A percentile compares a stretch with the other conserved stretches of the same genome.
phyloP scores from a whole-genome alignment of 352 stramenopile genomes.

The Globisporangium cylindrosporum region DNA sequence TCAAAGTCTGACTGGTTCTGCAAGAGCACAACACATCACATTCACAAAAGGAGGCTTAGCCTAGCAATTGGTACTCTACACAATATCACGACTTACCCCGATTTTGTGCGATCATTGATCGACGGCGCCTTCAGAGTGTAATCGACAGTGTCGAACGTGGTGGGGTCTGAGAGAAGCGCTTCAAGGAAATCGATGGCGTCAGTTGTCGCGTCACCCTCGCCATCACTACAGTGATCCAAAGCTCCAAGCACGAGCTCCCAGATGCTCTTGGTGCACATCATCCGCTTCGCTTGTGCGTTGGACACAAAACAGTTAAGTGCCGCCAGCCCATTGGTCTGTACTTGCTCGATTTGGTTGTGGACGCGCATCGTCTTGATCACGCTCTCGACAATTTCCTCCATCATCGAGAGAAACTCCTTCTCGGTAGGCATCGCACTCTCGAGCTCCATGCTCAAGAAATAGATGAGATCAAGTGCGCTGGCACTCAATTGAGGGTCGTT shows the following conservation, averaged over 20 bases:
- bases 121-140: conserved; percentile 1
- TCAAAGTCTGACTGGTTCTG: conserved; percentile 11
- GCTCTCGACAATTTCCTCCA: conserved; percentile 24
- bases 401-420: conserved; percentile 2
- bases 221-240: conserved; percentile 17
- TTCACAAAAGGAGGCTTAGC: not conserved
- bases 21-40: not conserved
- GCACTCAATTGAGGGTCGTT: conserved; percentile 37
- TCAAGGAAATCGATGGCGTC: conserved; percentile 44
- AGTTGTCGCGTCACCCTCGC: conserved; percentile 19
- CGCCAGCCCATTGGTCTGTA: conserved; percentile 53
- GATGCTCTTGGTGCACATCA: conserved; percentile 20
- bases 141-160: conserved; percentile 15
- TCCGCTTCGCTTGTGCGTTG: conserved; percentile 26
- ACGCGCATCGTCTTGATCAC: conserved; percentile 35
- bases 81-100: not conserved
- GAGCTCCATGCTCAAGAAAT: conserved; percentile 51
- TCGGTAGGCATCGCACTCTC: conserved; percentile 21
- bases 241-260: conserved; percentile 32
- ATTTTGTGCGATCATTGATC: conserved; percentile 15
- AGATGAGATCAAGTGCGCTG: conserved; percentile 48
- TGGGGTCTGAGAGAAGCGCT: conserved; percentile 30
- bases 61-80: not conserved
- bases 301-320: conserved; percentile 39
- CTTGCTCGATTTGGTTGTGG: conserved; percentile 28